A percentile compares a stretch with the other conserved stretches of the same genome.
Evolutionary conservation across 169 alveolate genomes (phyloP).

Genomic region (Besnoitia besnoiti): DNA sequence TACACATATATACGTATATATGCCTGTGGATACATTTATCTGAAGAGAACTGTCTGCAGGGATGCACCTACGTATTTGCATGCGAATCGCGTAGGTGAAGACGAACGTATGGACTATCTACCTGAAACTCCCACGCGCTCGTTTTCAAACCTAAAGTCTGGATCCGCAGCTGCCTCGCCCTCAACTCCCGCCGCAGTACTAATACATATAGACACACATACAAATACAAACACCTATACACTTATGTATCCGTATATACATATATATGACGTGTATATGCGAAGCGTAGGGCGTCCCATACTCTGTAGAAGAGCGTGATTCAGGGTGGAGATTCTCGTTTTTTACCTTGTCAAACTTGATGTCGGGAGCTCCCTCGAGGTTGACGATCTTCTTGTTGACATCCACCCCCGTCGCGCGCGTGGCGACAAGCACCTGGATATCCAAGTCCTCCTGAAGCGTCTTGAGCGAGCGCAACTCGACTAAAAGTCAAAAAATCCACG

Average conservation of each 20-base stretch:
- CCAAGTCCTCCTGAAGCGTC: constrained; percentile 11
- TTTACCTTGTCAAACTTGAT: constrained; percentile 1
- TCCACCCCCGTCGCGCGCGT: neutral
- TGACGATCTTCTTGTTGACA: neutral
- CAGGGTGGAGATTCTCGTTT: too few relatives aligned
- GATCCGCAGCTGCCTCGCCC: too few relatives aligned
- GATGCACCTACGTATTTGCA: neutral
- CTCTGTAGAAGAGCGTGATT: too few relatives aligned
- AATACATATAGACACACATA: neutral
- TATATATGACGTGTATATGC: neutral
- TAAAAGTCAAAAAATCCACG: neutral
- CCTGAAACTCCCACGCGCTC: too few relatives aligned
- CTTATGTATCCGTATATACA: neutral
- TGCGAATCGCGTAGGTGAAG: neutral
- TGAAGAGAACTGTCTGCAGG: neutral
- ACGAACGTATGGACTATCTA: too few relatives aligned
- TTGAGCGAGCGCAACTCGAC: neutral
- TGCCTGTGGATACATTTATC: neutral
- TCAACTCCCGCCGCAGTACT: too few relatives aligned
- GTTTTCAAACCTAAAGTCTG: too few relatives aligned
- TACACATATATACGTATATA: neutral
- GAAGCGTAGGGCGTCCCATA: neutral
- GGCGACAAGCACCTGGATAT: neutral
- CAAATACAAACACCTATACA: neutral
- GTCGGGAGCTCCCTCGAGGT: constrained; percentile 13